Base-by-base conservation (phyloP, 192 early-diverging fungal species). In the Powellomyces hirtus region DNA sequence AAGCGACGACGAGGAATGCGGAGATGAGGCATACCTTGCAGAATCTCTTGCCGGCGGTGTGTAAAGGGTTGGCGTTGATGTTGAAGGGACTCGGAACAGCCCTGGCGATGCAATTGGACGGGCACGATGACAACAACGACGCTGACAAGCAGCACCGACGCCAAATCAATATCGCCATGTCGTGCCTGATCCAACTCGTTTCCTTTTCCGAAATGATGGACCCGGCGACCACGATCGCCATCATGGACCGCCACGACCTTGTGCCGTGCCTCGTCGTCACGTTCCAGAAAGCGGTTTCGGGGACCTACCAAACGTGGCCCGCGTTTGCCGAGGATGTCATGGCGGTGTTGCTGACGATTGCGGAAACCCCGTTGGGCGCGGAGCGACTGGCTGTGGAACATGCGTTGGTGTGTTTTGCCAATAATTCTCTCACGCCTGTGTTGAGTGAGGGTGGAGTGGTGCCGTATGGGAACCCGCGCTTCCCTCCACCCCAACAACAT, bases 331-430 rank as follows among this genome's bases (percentile, higher is more conserved):
- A 65, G 11, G 59, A 64, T 18, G 10, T 62, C 10, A 24, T 77
- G 66, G 13, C 27, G 31, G 59, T 70, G n/a, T 27, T 83, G 49
- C 55, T 81, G 30, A 69, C 75, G 2, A 37, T 76, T 10, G 64
- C 73, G 24, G 68, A 52, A 35, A 57, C 49, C 49, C 64, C 46
- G 22, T 24, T 55, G 46, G 55, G 62, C 7, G 77, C 79, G 5
- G 71, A 74, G 44, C 65, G 38, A 6, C n/a, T 81, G 57, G 74
- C 67, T 4, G 35, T 30, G 11, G 35, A 58, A 11, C 40, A 52
- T 10, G 30, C 51, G 1, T 35, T 78, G 26, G 50, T 58, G 2
- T 26, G 18, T 29, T 61, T 77, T 26, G 72, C 55, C 52, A 74
- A 74, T 62, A 73, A 79, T 42, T 66, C 63, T 0, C 38, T 79